Conservation (phyloP, 345 rosid genomes). For the Streptanthus diversifolius region DNA sequence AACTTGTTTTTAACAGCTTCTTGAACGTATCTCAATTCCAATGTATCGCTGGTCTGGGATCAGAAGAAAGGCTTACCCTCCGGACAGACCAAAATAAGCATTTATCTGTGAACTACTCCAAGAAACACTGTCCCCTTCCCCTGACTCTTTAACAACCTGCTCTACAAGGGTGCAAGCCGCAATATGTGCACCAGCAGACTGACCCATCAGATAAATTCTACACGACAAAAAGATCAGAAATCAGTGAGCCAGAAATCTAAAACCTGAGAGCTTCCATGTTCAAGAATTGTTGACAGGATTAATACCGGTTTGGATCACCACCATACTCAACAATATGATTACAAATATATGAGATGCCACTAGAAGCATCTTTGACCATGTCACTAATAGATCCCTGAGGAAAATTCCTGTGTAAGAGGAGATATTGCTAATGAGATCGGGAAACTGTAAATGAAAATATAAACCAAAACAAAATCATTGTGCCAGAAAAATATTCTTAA, state of each 20-base stretch:
- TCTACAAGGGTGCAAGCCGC: constrained; percentile 86
- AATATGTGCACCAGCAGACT: constrained; percentile 98
- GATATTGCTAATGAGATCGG: constrained; percentile 14
- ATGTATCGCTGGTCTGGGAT: not conserved
- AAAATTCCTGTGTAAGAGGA: constrained; percentile 63
- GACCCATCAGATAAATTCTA: constrained; percentile 94
- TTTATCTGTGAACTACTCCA: constrained; percentile 89
- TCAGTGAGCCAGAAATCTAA: constrained; percentile 12
- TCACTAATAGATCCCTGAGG: constrained; percentile 94
- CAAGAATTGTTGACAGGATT: not conserved
- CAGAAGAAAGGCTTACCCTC: constrained; percentile 58
- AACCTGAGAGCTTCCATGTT: not conserved
- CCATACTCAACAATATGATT: constrained; percentile 80
- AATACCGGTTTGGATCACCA: constrained; percentile 85
- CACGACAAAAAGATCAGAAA: constrained; percentile 18
- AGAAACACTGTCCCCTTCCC: constrained; percentile 62
- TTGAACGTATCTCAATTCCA: not conserved
- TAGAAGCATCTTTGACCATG: constrained; percentile 90
- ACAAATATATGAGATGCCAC: constrained; percentile 84
- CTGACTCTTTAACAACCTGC: constrained; percentile 86
- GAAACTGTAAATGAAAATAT: not conserved
- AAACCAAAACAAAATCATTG: not conserved
- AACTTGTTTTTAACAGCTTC: not conserved
- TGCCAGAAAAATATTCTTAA: not conserved
- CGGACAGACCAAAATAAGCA: constrained; percentile 88